Conservation (phyloP, 495 filamentous ascomycete genomes). For the Chaetomidium leptoderma region DNA sequence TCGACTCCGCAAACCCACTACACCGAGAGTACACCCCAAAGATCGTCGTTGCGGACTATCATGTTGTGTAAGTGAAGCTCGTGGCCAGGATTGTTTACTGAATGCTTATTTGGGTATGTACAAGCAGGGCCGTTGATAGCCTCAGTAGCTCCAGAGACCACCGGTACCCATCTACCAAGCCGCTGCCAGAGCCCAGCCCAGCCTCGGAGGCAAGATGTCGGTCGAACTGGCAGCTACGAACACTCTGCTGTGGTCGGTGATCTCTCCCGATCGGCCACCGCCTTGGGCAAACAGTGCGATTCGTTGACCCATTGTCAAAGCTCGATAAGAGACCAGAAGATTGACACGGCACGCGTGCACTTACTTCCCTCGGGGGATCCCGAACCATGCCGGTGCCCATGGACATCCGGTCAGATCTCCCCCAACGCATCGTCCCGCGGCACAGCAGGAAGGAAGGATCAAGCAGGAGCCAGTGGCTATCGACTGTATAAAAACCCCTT, state of each 20-base stretch:
- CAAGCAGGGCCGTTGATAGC: background rate
- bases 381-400: background rate
- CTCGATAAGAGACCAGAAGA: background rate
- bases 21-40: too few species aligned
- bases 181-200: background rate
- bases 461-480: background rate
- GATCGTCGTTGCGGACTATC: too few species aligned
- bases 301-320: background rate
- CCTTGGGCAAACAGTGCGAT: background rate
- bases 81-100: background rate
- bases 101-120: background rate
- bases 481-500: background rate
- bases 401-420: background rate
- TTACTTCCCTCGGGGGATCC: slow-evolving; percentile 8
- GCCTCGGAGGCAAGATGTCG: background rate
- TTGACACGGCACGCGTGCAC: background rate
- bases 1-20: too few species aligned
- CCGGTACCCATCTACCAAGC: too few species aligned
- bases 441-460: background rate
- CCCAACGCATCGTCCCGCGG: background rate
- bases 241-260: background rate
- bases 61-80: too few species aligned
- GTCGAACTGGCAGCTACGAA: slow-evolving; percentile 1
- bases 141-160: background rate
- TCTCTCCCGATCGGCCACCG: background rate